These are phyloP conservation scores for Rosa chinensis DNA, from an alignment of 306 rosid genomes.

Conservation along the genomic window DNA sequence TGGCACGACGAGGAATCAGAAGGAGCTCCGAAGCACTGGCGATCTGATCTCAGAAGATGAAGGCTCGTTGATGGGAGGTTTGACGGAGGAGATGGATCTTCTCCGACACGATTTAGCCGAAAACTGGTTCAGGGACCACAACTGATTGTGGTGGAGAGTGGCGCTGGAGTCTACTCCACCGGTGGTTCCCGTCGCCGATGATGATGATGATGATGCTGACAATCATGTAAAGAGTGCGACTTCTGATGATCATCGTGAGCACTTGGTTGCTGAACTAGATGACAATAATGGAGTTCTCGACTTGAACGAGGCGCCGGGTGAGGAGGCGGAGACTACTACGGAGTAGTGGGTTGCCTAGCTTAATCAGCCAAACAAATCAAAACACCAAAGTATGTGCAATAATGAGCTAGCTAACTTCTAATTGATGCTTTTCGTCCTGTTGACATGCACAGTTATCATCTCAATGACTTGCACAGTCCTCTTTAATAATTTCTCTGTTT, in stretches of 20 bases:
- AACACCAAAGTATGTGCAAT: no score
- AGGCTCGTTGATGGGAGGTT: no score
- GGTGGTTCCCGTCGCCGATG: conserved; percentile 1
- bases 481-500: background rate
- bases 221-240: background rate
- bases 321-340: conserved; percentile 19
- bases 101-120: no score
- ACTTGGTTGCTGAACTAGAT: background rate
- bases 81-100: no score
- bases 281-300: conserved; percentile 28
- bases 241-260: background rate
- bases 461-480: no score
- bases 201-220: background rate
- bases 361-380: no score
- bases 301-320: conserved; percentile 52
- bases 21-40: no score
- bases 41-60: no score
- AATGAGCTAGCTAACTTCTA: no score
- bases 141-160: conserved; percentile 6
- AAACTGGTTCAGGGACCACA: no score
- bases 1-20: no score
- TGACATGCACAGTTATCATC: no score
- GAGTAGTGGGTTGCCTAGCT: background rate
- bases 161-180: conserved; percentile 5
- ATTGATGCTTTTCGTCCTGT: background rate